phyloP scores from a whole-genome alignment of 2,329 filamentous ascomycete species.

The Triangularia setosa region DNA sequence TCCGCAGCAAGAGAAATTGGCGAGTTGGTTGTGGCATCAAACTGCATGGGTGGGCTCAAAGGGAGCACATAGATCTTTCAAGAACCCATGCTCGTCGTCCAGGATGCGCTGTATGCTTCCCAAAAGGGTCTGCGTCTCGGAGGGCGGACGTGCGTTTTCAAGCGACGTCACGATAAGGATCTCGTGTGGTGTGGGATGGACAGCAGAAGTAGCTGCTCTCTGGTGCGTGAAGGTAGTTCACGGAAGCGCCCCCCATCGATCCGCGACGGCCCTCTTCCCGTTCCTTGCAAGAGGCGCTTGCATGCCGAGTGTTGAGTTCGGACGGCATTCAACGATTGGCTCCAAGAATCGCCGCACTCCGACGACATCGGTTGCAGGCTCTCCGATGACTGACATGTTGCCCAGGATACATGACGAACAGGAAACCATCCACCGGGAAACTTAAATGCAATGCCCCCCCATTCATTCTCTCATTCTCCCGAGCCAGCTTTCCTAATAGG shows the following conservation, averaged over 20 bases:
- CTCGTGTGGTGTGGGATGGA: not conserved
- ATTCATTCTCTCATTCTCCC: not conserved
- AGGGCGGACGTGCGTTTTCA: not conserved
- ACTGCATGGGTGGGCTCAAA: not conserved
- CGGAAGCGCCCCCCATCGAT: not conserved
- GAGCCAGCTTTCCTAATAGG: not conserved
- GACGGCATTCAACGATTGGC: not conserved
- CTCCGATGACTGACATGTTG: not conserved
- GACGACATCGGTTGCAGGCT: not conserved
- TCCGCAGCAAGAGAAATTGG: not conserved
- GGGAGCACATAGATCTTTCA: not conserved
- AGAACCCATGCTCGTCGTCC: not conserved
- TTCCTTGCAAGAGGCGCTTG: not conserved
- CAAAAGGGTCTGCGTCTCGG: not conserved
- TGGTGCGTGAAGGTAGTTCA: not conserved
- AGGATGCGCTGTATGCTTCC: not conserved
- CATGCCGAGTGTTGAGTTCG: not conserved
- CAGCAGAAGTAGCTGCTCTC: not conserved
- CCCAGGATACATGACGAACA: not conserved
- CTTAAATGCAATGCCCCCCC: not conserved
- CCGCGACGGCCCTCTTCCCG: conserved; percentile 1
- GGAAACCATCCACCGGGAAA: not conserved
- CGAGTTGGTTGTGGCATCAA: not conserved
- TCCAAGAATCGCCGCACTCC: not conserved
- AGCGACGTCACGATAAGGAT: not conserved